Percentiles rank a stretch among this genome's conserved stretches.
phyloP scores from a whole-genome alignment of 78 protist genomes.

The Dictyostelium discoideum region dicty_2.7 NC_007089.4:5114501-5115000 shows the following conservation, averaged over 20 bases:
- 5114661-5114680: slow-evolving; percentile 84
- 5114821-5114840: slow-evolving; percentile 83
- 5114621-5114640: slow-evolving; percentile 82
- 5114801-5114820: slow-evolving; percentile 76
- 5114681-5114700: slow-evolving; percentile 74
- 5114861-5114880: slow-evolving; percentile 80
- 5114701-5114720: slow-evolving; percentile 79
- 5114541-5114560: slow-evolving; percentile 67
- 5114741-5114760: slow-evolving; percentile 83
- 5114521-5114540: slow-evolving; percentile 47
- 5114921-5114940: slow-evolving; percentile 84
- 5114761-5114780: slow-evolving; percentile 61
- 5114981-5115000: slow-evolving; percentile 66
- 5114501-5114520: slow-evolving; percentile 32
- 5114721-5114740: slow-evolving; percentile 87
- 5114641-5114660: slow-evolving; percentile 85
- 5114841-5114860: slow-evolving; percentile 77
- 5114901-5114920: slow-evolving; percentile 83
- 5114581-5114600: slow-evolving; percentile 50
- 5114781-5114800: slow-evolving; percentile 73
- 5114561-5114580: slow-evolving; percentile 80
- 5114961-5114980: slow-evolving; percentile 67
- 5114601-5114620: slow-evolving; percentile 63
- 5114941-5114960: slow-evolving; percentile 75
- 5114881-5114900: slow-evolving; percentile 86